Evolutionary conservation across 2,329 filamentous ascomycete genomes (phyloP), one percentile per base, ranked within the genome.

Genomic region (Alternaria metachromatica): DNA sequence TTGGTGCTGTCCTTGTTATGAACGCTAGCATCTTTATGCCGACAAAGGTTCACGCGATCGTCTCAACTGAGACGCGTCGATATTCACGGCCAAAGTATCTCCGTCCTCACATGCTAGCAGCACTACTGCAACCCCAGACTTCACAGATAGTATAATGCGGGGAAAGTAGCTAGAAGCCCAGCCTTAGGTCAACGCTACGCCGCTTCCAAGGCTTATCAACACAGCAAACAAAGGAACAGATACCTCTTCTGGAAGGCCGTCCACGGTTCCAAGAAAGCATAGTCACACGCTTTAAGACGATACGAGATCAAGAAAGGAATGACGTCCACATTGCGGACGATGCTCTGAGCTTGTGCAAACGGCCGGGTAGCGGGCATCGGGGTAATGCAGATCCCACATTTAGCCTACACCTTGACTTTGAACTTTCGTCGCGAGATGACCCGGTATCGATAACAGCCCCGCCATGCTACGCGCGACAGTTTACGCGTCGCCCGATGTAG

Each of bases 341-440:
- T 64, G 48, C 58, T 8, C 26, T 37, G 25, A 23, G 28, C 41
- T 49, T 53, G 49, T 54, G 25, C 18, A 25, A 54, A 55, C 63
- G 62, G 45, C 49, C 48, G 48, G 54, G 48, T 30, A 54, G 33
- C 68, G 75, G 75, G 69, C 72, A 55, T 64, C 76, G 76, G 75
- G 21, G 30, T 20, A 78, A 70, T 66, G 69, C 56, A 54, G 67
- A 76, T 74, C 71, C 73, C 64, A 63, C 30, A 13, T 58, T 61
- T 69, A 66, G 54, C 64, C 64, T 60, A 23, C 53, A 53, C 18
- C 46, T 56, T 54, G 30, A 37, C 53, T 51, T 51, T 37, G 12
- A 10, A 13, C 20, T 6, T 18, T 70, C 69, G 69, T 60, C 21
- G 30, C 30, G 21, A 67, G 65, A 70, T 77, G 30, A 50, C 58